Evolutionary conservation across 306 rosid genomes (phyloP).

Genomic region (Coriaria nepalensis): DNA sequence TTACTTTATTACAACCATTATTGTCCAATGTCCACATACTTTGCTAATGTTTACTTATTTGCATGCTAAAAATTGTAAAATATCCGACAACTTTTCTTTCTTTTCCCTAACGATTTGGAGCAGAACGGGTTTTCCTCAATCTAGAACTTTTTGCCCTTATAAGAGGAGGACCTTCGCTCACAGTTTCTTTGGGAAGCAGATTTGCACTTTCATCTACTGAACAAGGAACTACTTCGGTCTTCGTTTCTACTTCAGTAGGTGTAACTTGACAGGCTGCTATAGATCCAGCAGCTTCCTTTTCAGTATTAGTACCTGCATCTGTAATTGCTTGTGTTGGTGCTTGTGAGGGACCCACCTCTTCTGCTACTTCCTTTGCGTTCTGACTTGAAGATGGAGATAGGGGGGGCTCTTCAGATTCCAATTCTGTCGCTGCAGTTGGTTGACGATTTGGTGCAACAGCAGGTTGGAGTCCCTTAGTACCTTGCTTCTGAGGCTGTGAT

Average conservation of each 20-base stretch:
- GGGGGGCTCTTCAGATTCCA: constrained; percentile 26
- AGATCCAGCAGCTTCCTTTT: constrained; percentile 22
- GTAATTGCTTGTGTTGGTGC: constrained; percentile 22
- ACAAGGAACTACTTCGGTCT: constrained; percentile 27
- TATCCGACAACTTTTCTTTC: neutral
- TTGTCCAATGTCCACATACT: neutral
- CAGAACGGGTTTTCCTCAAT: constrained; percentile 27
- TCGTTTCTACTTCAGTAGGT: constrained; percentile 26
- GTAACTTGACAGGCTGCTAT: constrained; percentile 19
- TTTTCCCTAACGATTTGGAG: constrained; percentile 3
- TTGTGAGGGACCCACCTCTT: constrained; percentile 35
- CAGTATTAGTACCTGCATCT: constrained; percentile 16
- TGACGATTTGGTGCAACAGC: constrained; percentile 20
- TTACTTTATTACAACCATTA: constrained; percentile 14
- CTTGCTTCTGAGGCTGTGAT: constrained; percentile 31
- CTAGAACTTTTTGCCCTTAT: constrained; percentile 17
- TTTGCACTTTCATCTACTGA: constrained; percentile 30
- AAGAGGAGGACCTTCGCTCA: constrained; percentile 26
- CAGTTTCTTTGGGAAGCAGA: constrained; percentile 27
- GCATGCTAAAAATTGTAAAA: constrained; percentile 3
- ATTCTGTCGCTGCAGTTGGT: constrained; percentile 22
- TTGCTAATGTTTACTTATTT: neutral
- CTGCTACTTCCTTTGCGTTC: constrained; percentile 31
- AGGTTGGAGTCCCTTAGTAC: constrained; percentile 26
- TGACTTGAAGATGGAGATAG: constrained; percentile 46